phyloP scores from a whole-genome alignment of 2,329 filamentous ascomycete genomes.

The Beauveria sp. region DNA sequence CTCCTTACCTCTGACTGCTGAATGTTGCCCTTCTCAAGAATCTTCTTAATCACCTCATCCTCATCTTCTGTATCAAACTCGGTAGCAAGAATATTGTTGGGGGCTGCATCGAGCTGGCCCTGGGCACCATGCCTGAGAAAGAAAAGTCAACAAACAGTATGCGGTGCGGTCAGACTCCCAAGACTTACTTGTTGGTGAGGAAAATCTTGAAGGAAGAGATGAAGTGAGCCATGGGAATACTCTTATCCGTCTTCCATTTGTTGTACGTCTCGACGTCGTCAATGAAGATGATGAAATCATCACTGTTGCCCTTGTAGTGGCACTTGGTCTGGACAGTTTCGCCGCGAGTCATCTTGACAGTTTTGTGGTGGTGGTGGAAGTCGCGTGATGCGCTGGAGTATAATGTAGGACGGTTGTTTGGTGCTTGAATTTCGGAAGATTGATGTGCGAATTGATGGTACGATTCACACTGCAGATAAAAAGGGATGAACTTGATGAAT shows the following conservation, averaged over 20 bases:
- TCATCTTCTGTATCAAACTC: constrained; percentile 80
- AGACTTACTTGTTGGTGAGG: constrained; percentile 74
- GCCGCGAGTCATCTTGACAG: constrained; percentile 59
- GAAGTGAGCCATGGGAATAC: constrained; percentile 74
- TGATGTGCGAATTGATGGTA: background rate
- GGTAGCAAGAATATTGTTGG: constrained; percentile 66
- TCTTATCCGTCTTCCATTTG: constrained; percentile 77
- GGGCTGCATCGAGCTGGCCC: constrained; percentile 68
- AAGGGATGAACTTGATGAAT: constrained; percentile 6
- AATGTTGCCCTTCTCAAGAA: constrained; percentile 66
- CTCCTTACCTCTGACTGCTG: constrained; percentile 50
- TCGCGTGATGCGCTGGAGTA: constrained; percentile 15
- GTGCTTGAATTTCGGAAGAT: constrained; percentile 7
- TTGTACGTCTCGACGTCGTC: constrained; percentile 56
- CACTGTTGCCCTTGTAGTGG: constrained; percentile 68
- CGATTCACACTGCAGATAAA: background rate
- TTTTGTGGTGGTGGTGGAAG: constrained; percentile 5
- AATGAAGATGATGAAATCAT: constrained; percentile 54
- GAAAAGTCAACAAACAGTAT: constrained; percentile 12
- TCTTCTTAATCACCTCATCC: constrained; percentile 74
- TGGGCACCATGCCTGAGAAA: constrained; percentile 70
- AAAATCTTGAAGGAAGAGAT: constrained; percentile 86
- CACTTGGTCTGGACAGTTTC: constrained; percentile 67
- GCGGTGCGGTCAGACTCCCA: background rate
- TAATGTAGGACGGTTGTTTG: constrained; percentile 10